phyloP scores from a whole-genome alignment of 176 grass and related monocot species.

The Hsuehochloa calcarea region DNA sequence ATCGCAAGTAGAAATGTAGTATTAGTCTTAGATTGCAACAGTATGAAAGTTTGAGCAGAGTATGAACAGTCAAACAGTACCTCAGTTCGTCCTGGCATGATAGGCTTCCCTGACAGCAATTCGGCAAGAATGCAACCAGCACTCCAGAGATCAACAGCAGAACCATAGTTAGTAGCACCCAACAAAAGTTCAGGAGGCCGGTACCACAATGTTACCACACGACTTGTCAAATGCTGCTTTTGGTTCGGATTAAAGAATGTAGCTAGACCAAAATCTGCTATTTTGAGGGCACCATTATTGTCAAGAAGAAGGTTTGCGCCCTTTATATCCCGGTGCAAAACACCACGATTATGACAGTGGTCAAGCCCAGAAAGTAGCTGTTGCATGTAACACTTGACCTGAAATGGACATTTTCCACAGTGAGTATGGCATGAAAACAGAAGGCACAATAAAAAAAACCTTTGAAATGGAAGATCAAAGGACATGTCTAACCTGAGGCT shows the following conservation, averaged over 20 bases:
- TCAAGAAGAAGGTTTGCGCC: conserved; percentile 90
- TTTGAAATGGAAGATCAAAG: conserved; percentile 24
- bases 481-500: conserved; percentile 65
- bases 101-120: conserved; percentile 89
- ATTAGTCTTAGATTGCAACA: conserved; percentile 13
- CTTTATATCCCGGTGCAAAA: conserved; percentile 98
- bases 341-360: conserved; percentile 81
- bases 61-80: conserved; percentile 41
- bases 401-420: conserved; percentile 39
- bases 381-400: conserved; percentile 99
- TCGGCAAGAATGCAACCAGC: conserved; percentile 96
- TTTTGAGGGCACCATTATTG: conserved; percentile 93
- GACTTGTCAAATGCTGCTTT: conserved; percentile 89
- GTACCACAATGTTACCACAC: conserved; percentile 97
- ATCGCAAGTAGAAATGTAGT: neutral
- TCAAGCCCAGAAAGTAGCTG: conserved; percentile 92
- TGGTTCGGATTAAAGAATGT: conserved; percentile 93
- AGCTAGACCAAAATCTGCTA: conserved; percentile 98
- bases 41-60: neutral
- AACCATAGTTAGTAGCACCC: conserved; percentile 86
- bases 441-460: conserved; percentile 20
- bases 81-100: conserved; percentile 99
- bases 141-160: conserved; percentile 94
- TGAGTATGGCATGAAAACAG: neutral
- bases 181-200: conserved; percentile 95